Evolutionary conservation across 1,284 basidiomycete genomes (phyloP).

Genomic region (Papiliotrema fonsecae): DNA sequence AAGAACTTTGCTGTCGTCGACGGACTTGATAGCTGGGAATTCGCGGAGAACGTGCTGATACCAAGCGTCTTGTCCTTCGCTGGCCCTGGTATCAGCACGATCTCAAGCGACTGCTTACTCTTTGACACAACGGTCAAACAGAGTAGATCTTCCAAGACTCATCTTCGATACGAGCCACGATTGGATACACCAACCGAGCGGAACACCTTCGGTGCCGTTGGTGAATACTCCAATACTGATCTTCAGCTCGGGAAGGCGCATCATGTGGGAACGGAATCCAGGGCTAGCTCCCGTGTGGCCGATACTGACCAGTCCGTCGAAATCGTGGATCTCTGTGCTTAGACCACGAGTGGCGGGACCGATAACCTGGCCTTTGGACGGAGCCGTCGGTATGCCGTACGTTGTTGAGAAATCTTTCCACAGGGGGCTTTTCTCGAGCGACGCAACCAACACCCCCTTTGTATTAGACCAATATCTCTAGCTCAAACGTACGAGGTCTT

Average conservation of each 20-base stretch:
- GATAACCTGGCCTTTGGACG: background rate
- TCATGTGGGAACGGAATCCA: conserved; percentile 4
- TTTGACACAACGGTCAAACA: background rate
- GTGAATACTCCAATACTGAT: conserved; percentile 1
- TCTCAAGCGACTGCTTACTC: conserved; percentile 1
- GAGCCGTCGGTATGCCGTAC: background rate
- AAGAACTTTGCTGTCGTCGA: background rate
- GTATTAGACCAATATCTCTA: background rate
- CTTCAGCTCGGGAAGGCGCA: background rate
- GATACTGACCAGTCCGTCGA: background rate
- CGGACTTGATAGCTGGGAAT: background rate
- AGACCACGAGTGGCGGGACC: background rate
- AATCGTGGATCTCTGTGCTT: background rate
- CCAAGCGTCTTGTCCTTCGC: background rate
- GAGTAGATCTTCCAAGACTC: no score
- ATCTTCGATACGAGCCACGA: conserved; percentile 1
- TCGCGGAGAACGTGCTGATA: background rate
- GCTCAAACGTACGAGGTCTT: conserved; percentile 4
- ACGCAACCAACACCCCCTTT: background rate
- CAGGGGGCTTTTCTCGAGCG: background rate
- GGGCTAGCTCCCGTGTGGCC: conserved; percentile 1
- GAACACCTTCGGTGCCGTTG: conserved; percentile 2
- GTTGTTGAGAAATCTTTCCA: background rate
- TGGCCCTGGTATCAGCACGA: background rate
- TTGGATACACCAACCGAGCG: background rate